Base-by-base conservation (phyloP, 2,329 filamentous ascomycete species). In the Colletotrichum liaoningense region DNA sequence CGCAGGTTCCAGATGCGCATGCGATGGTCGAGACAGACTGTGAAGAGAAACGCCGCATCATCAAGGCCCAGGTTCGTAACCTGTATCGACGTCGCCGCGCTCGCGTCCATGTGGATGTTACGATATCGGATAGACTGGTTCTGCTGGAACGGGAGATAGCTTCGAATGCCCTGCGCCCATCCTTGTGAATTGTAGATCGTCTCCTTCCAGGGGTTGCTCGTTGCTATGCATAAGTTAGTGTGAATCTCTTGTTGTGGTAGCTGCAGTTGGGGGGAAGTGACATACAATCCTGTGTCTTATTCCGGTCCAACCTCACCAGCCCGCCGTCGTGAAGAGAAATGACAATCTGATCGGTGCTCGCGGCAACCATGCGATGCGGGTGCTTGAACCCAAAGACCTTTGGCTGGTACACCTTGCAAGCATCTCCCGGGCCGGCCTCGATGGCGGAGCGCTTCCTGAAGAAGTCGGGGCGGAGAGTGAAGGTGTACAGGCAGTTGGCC, bases 1-100 rank as follows among this genome's bases (percentile, higher is more conserved):
- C 90, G 86, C 38, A 96, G 87, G 79, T 97, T 97, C 96, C 97
- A 98, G 52, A 97, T 92, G 78, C 95, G 92, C 80, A 99, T 85
- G 12, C 92, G 93, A 80, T 99, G 95, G 77, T 99, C 95, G 73
- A 99, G 86, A 75, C 94, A 97, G 62, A 98, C 91, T 0, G 95
- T 95, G 78, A 98, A 94, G 2, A 90, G 86, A 76, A 90, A 92
- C 1, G 87, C 83, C 6, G 83, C 83, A 63, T 85, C 82, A 9
- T 88, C 83, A 24, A 88, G 80, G 4, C 88, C 88, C 73, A 90
- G 82, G 33, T 84, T 82, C 12, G 88, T 86, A 64, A 89, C 81
- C 80, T 90, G 82, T 75, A 90, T 88, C 5, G 93, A 92, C 0
- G 91, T 91, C 4, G 92, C 91, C 3, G 93, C 88, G 70, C 90